Percentiles rank a stretch among this genome's conserved stretches.
These are phyloP conservation scores for Sphaerulina populicola DNA, from an alignment of 2,329 filamentous ascomycete species.

Conservation along the genomic window DNA sequence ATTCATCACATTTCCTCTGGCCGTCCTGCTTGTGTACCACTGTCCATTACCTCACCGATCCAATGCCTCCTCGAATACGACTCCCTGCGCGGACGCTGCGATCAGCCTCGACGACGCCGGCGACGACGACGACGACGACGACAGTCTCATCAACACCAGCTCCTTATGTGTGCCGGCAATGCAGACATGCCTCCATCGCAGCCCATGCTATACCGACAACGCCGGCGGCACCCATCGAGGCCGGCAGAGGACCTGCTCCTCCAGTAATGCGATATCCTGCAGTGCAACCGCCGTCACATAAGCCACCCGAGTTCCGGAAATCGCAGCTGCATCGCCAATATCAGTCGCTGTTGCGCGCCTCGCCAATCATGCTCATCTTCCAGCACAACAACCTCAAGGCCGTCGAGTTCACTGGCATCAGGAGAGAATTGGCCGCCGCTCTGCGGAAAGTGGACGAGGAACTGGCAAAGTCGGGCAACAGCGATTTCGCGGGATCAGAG, in stretches of 20 bases:
- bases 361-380: constrained; percentile 79
- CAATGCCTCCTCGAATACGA: constrained; percentile 49
- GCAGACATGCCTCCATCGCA: constrained; percentile 42
- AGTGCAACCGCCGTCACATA: constrained; percentile 78
- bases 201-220: constrained; percentile 43
- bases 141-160: constrained; percentile 18
- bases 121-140: constrained; percentile 6
- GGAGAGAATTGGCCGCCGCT: constrained; percentile 58
- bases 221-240: constrained; percentile 45
- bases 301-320: constrained; percentile 78
- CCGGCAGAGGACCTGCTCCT: constrained; percentile 30
- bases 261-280: constrained; percentile 48
- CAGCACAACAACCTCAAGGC: constrained; percentile 70
- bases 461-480: constrained; percentile 53
- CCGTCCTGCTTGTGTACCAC: neutral
- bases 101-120: too few species aligned
- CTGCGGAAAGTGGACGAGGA: constrained; percentile 57
- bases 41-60: neutral
- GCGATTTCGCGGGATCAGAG: constrained; percentile 36
- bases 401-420: constrained; percentile 63
- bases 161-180: constrained; percentile 32
- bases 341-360: constrained; percentile 76
- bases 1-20: too few species aligned
- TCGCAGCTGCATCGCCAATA: constrained; percentile 81
- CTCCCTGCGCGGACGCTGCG: constrained; percentile 34